Evolutionary conservation across 2,329 filamentous ascomycete genomes (phyloP), one percentile per base, ranked within the genome.

Genomic region (Pezicula neosporulosa): DNA sequence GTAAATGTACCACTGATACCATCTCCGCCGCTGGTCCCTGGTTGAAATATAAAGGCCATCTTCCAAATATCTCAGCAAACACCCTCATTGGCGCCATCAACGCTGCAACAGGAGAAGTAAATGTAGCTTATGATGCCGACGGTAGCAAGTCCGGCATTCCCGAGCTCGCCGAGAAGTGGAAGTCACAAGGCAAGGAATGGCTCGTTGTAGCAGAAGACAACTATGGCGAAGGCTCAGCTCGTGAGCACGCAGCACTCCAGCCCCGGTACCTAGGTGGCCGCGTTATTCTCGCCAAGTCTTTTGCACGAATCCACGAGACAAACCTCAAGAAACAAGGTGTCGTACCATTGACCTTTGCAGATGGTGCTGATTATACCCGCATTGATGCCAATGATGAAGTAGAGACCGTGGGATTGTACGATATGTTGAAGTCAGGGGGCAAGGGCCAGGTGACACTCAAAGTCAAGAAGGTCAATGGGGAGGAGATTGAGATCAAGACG

Each of bases 1-100:
- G 94, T 58, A 96, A 99, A 75, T 99, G 94, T 79, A 99, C 94
- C 51, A 99, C 94, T 41, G 94, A 99, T 73, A 97, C 94, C 62
- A 99, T 99, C 72, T 97, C 92, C 36, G 93, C 93, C 33, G 93
- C 93, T 1, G 93, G 93, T 6, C 93, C 93, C 15, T 97, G 93
- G 93, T 83, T 99, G 61, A 97, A 97, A 74, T 99, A 97, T 83
- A 97, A 97, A 79, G 94, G 94, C 56, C 94, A 99, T 72, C 83
- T 99, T 56, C 90, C 94, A 70, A 99, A 99, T 77, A 99, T 99
- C 70, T 89, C 86, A 62, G 90, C 90, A 67, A 99, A 99, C 81
- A 99, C 94, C 2, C 83, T 99, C 59, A 97, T 97, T 73, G 94
- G 91, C 49, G 94, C 94, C 54, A 80, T 92, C 67, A 97, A 97